A percentile compares a stretch with the other conserved stretches of the same genome.
phyloP scores from a whole-genome alignment of 208 protist species.

The Acanthamoeba healyi region DNA sequence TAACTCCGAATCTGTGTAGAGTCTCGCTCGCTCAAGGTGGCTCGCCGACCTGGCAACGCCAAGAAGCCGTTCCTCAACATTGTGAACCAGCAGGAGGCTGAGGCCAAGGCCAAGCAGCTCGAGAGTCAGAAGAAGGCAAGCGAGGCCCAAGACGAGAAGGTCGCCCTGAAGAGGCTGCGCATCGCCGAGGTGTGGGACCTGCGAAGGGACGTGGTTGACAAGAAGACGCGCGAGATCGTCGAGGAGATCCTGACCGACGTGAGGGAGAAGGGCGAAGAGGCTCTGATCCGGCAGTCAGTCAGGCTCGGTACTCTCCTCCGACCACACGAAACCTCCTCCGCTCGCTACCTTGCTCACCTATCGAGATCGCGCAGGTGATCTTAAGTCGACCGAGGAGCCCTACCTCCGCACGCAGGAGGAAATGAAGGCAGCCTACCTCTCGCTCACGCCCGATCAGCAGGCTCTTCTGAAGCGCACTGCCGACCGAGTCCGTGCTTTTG shows the following conservation, averaged over 20 bases:
- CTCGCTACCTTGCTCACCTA: neutral
- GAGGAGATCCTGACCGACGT: slow-evolving; percentile 84
- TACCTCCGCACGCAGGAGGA: slow-evolving; percentile 46
- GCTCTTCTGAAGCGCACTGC: slow-evolving; percentile 75
- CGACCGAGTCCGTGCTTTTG: slow-evolving; percentile 76
- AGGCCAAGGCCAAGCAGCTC: neutral
- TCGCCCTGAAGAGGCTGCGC: slow-evolving; percentile 52
- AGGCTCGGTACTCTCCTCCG: slow-evolving; percentile 69
- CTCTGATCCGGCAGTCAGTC: slow-evolving; percentile 77
- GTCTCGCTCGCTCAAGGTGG: slow-evolving; percentile 79
- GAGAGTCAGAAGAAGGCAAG: neutral
- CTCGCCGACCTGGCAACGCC: slow-evolving; percentile 81
- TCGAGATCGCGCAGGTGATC: neutral
- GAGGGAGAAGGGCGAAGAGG: slow-evolving; percentile 76
- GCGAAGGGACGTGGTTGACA: slow-evolving; percentile 83
- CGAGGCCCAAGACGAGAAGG: neutral
- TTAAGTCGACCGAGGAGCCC: neutral
- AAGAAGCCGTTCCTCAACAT: slow-evolving; percentile 76
- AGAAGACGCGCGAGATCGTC: slow-evolving; percentile 76
- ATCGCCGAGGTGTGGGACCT: slow-evolving; percentile 78
- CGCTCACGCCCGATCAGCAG: slow-evolving; percentile 43
- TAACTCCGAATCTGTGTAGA: neutral
- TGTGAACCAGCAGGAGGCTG: slow-evolving; percentile 6
- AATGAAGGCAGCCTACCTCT: slow-evolving; percentile 71
- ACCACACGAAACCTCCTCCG: too few relatives aligned